These are phyloP conservation scores for Monosporascus sp. DNA, from an alignment of 2,329 filamentous ascomycete genomes.

Conservation along the genomic window DNA sequence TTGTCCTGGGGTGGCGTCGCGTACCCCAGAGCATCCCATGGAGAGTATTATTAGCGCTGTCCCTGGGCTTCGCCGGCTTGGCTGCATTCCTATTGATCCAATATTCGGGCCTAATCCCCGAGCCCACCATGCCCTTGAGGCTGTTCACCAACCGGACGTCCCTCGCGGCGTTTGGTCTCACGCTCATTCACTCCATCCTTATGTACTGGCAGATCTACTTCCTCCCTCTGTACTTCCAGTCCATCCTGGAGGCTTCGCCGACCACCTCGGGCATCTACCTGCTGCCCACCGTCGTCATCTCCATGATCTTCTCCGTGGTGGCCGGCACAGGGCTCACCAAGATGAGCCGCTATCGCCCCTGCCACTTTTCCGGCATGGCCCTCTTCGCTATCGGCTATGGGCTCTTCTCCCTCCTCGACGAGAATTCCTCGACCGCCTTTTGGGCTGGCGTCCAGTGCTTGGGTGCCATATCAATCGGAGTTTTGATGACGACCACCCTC, in stretches of 20 bases:
- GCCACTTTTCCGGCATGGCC: constrained; percentile 13
- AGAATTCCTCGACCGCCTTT: constrained; percentile 19
- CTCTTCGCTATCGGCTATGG: constrained; percentile 29
- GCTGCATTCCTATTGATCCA: not conserved
- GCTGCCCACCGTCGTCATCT: constrained; percentile 15
- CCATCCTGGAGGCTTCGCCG: constrained; percentile 22
- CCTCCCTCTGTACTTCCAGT: constrained; percentile 36
- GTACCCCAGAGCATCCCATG: not conserved
- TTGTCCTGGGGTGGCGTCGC: constrained; percentile 17
- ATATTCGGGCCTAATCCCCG: not conserved
- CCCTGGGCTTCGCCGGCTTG: not conserved
- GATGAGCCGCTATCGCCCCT: constrained; percentile 3
- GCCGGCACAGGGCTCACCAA: constrained; percentile 18
- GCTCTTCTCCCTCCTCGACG: constrained; percentile 28
- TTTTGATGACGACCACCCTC: constrained; percentile 31
- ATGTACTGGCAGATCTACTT: constrained; percentile 29
- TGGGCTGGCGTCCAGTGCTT: constrained; percentile 32
- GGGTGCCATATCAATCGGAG: constrained; percentile 29
- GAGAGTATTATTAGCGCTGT: not conserved
- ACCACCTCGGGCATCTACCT: constrained; percentile 16
- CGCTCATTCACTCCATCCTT: constrained; percentile 30
- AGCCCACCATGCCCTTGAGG: constrained; percentile 31
- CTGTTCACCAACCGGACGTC: constrained; percentile 39
- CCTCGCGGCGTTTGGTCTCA: constrained; percentile 20
- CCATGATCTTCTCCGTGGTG: constrained; percentile 16